Base-by-base conservation (phyloP, 2,329 filamentous ascomycete genomes). In the Lachnellula cervina region DNA sequence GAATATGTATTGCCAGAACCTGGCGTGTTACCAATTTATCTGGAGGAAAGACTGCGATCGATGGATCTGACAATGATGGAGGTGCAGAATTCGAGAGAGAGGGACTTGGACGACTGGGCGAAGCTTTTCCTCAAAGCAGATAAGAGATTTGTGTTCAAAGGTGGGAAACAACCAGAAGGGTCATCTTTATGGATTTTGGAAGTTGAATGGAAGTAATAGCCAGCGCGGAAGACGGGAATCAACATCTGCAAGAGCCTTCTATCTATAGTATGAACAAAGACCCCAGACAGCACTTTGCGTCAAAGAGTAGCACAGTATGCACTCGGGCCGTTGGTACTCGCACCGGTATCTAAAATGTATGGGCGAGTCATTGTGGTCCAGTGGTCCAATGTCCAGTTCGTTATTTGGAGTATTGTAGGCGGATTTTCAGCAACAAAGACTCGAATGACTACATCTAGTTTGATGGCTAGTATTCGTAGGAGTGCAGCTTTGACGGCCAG, bases 251-350 rank as follows among this genome's bases (percentile, higher is more conserved):
- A 23, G 21, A 23, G 21, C 21, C 21, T 23, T 23, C 21, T 23
- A 23, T 23, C 21, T 23, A 23, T 23, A 23, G 5, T 23, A 23
- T 23, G 3, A 23, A 23, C 21, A 23, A n/a, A n/a, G n/a, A n/a
- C n/a, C n/a, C n/a, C n/a, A n/a, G n/a, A n/a, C n/a, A n/a, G n/a
- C n/a, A n/a, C n/a, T n/a, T n/a, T n/a, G n/a, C n/a, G n/a, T n/a
- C n/a, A n/a, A n/a, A n/a, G n/a, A n/a, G n/a, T n/a, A n/a, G n/a
- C n/a, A n/a, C n/a, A n/a, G n/a, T 76, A 73, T 56, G 74, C 74
- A n/a, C 73, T 72, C n/a, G 74, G 74, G 0, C 74, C 74, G 5
- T 32, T 62, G 16, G 47, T 88, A 2, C 87, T 84, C 81, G 86
- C 84, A 4, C 84, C 84, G 0, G 67, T 76, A 7, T 76, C 76